Evolutionary conservation across 495 filamentous ascomycete species (phyloP).

Genomic region (Podospora pseudoanserina): DNA sequence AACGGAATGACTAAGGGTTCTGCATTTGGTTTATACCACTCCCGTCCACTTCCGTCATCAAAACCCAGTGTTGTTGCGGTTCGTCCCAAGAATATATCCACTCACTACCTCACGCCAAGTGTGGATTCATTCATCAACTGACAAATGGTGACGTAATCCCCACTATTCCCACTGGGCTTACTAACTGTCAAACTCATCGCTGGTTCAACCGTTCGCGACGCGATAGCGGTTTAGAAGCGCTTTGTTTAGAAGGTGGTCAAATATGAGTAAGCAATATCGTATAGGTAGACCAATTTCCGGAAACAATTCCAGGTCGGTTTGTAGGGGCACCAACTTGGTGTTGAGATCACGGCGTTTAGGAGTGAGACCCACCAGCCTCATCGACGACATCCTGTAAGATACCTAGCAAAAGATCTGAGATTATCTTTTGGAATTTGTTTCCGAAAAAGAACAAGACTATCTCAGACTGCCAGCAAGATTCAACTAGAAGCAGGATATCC

Average conservation of each 20-base stretch:
- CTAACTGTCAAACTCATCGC: not conserved
- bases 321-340: too few relatives aligned
- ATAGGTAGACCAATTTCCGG: too few relatives aligned
- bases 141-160: slow-evolving; percentile 22
- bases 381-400: too few relatives aligned
- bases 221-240: not conserved
- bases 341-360: too few relatives aligned
- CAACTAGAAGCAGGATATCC: too few relatives aligned
- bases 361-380: too few relatives aligned
- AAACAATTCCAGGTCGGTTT: too few relatives aligned
- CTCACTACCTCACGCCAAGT: not conserved
- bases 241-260: not conserved
- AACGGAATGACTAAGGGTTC: not conserved
- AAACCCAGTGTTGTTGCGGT: not conserved
- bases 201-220: not conserved
- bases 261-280: not conserved
- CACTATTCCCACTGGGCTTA: not conserved
- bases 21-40: not conserved
- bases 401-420: too few relatives aligned
- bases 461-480: too few relatives aligned
- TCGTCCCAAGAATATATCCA: not conserved
- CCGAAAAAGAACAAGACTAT: too few relatives aligned
- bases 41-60: not conserved
- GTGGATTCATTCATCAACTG: not conserved
- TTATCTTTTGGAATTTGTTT: too few relatives aligned